Evolutionary conservation across 345 rosid genomes (phyloP), one percentile per base, ranked within the genome.

Genomic region (Melaleuca alternifolia): DNA sequence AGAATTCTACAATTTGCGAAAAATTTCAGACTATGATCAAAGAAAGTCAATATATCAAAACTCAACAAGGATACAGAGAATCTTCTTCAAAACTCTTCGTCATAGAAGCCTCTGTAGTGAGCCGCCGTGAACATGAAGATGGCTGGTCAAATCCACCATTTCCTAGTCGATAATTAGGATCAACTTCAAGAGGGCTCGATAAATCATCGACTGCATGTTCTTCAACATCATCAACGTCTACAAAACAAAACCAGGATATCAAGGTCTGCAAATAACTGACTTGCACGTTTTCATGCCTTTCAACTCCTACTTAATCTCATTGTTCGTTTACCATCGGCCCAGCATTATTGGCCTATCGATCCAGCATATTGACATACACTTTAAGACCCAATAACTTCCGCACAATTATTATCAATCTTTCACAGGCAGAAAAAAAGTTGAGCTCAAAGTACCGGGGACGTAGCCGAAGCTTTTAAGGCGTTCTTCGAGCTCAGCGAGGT

Each of bases 61-160:
- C 10, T 59, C 7, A 23, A 26, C 28, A 90, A 90, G 97, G 99
- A 97, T 96, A 97, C 99, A 96, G 85, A 89, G 92, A 87, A 51
- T 95, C 97, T 44, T 94, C 94, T 51, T 95, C 93, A 71, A 94
- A 89, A 86, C 91, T 90, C 88, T 90, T 94, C 11, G 76, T 75
- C 30, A 86, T 54, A 28, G 95, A 92, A 85, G 37, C 62, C 16
- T 85, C 82, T 20, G 85, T 83, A 50, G 88, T 51, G 11, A 61
- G 52, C 81, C 59, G 57, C 50, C 82, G 76, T 6, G 82, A 46
- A 56, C 83, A 76, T 2, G 92, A 86, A 85, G 89, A 86, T 82
- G 86, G 76, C 50, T 62, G 54, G 33, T 92, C 85, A 84, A 8
- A 59, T 88, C 92, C 77, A 84, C 23, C 48, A 33, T 18, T 33